Conservation (phyloP, 2,329 filamentous ascomycete genomes). For the Dothideomycetidae sp. region DNA sequence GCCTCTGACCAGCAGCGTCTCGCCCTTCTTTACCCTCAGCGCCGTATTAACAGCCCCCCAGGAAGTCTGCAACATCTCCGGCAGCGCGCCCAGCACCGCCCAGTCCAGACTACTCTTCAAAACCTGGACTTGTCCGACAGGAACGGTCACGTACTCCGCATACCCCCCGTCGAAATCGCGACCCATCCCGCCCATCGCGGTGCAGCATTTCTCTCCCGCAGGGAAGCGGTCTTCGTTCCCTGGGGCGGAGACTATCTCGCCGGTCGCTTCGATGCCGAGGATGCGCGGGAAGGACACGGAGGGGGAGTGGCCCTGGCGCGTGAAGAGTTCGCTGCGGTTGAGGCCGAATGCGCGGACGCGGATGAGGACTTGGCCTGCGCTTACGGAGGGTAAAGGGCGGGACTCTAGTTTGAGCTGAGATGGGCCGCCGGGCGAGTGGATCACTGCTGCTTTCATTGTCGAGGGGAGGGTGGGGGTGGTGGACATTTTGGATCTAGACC, state of each 20-base stretch:
- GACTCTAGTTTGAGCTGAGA: conserved; percentile 26
- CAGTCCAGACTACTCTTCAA: conserved; percentile 27
- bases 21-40: conserved; percentile 26
- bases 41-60: conserved; percentile 29
- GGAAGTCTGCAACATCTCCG: conserved; percentile 37
- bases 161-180: conserved; percentile 35
- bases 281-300: conserved; percentile 30
- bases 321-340: conserved; percentile 35
- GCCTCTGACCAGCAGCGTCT: conserved; percentile 35
- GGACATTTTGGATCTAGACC: no score
- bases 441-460: conserved; percentile 35
- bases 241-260: conserved; percentile 27
- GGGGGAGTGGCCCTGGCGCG: conserved; percentile 31
- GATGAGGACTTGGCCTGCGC: conserved; percentile 28
- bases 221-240: conserved; percentile 22
- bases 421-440: conserved; percentile 26
- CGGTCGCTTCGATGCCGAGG: conserved; percentile 35
- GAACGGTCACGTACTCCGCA: conserved; percentile 35
- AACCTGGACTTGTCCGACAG: conserved; percentile 26
- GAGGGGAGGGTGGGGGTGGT: no score
- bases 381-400: conserved; percentile 26
- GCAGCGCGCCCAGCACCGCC: conserved; percentile 32
- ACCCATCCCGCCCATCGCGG: conserved; percentile 37
- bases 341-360: conserved; percentile 31
- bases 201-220: conserved; percentile 30